Evolutionary conservation across 1,139 yeast species (phyloP), one percentile per base, ranked within the genome.

Genomic region (Yamadazyma kanchanaburiensis): DNA sequence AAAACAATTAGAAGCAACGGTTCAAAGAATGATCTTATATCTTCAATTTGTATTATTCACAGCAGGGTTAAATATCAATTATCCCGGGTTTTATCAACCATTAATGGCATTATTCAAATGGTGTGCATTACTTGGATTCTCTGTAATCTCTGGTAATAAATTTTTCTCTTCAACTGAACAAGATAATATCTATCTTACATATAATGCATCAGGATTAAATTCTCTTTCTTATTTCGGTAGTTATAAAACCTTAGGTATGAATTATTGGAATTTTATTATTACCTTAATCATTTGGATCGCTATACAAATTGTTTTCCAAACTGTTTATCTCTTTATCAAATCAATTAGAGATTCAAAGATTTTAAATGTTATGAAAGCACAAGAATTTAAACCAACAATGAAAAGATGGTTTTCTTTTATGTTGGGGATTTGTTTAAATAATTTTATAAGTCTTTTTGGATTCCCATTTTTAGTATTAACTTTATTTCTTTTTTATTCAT

Each of bases 61-160:
- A 33, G 77, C 73, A 3, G 79, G 77, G 4, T 55, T 81, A 23
- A 70, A 72, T 39, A 49, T 81, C 17, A 58, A 63, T 20, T 81
- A 75, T 42, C 88, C 89, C 0, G 85, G 84, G 0, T 79, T 74
- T 45, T 74, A 68, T 38, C 82, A 74, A 43, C 84, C 84, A 0
- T 52, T 75, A 9, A 53, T 78, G 37, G 61, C 56, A 19, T 52
- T 51, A 38, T 46, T 59, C 26, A 45, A 57, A 27, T 58, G 71
- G 72, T 50, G 63, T 48, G 58, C 63, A 4, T 42, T 67, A 4
- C 36, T 67, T 19, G 69, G 70, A 2, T 48, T 57, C 31, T 36
- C 48, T 6, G 20, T 58, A 3, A 27, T 58, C 11, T 32, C 34
- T 8, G 40, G 45, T 3, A 35, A 38, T 14, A 31, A 35, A 11